Evolutionary conservation across 192 early-diverging fungal species (phyloP).

Genomic region (Tieghemiomyces parasiticus): DNA sequence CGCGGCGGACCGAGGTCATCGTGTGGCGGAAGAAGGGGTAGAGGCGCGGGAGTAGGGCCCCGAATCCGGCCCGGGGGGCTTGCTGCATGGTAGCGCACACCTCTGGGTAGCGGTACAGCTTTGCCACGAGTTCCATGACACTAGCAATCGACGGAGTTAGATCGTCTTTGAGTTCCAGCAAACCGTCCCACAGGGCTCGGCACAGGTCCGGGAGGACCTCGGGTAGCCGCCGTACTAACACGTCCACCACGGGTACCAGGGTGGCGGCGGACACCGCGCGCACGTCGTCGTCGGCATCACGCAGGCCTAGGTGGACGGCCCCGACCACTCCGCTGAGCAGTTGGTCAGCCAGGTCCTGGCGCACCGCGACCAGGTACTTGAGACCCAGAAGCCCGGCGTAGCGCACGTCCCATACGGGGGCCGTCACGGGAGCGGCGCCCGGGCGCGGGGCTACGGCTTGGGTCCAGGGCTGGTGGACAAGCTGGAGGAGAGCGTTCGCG

Average conservation of each 20-base stretch:
- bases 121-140: conserved; percentile 85
- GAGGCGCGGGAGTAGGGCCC: conserved; percentile 65
- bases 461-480: conserved; percentile 37
- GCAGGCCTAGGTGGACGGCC: conserved; percentile 74
- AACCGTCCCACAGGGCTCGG: conserved; percentile 68
- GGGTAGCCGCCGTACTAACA: conserved; percentile 52
- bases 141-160: conserved; percentile 79
- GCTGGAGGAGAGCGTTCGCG: conserved; percentile 48
- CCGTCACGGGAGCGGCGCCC: background rate
- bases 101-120: conserved; percentile 39
- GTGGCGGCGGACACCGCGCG: conserved; percentile 82
- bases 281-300: conserved; percentile 88
- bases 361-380: conserved; percentile 87
- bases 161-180: conserved; percentile 82
- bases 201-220: conserved; percentile 60
- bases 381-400: conserved; percentile 86
- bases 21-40: conserved; percentile 94
- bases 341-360: conserved; percentile 65
- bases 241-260: conserved; percentile 70
- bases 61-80: conserved; percentile 14
- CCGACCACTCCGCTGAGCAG: conserved; percentile 56
- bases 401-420: conserved; percentile 72
- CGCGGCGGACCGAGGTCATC: conserved; percentile 63
- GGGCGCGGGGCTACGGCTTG: conserved; percentile 1
- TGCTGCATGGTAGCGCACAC: conserved; percentile 18